Conservation (phyloP, 1,284 basidiomycete genomes). For the Ceratobasidium sp. region DNA sequence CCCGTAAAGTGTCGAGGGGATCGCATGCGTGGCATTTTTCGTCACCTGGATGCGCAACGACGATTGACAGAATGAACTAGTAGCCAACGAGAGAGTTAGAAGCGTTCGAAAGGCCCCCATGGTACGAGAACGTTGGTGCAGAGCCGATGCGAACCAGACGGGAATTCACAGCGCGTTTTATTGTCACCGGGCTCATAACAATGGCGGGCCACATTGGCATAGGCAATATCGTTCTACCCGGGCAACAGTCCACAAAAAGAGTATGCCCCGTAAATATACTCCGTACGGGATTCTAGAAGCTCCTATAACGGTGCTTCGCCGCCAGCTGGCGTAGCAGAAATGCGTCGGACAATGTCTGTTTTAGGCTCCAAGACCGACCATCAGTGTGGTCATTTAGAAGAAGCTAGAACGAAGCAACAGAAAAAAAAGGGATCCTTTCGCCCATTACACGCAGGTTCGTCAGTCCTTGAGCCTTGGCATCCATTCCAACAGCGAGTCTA, state of each 20-base stretch:
- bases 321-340: not conserved
- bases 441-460: not conserved
- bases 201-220: not conserved
- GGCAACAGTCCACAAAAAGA: conserved; percentile 19
- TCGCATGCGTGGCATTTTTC: conserved; percentile 42
- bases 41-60: conserved; percentile 39
- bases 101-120: conserved; percentile 6
- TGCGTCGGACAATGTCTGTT: conserved; percentile 22
- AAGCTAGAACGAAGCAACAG: conserved; percentile 9
- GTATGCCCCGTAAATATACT: conserved; percentile 4
- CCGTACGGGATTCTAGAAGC: conserved; percentile 7
- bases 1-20: conserved; percentile 47
- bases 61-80: conserved; percentile 31
- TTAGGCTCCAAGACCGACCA: conserved; percentile 18
- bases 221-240: not conserved
- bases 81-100: conserved; percentile 19
- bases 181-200: not conserved
- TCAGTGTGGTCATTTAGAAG: not conserved
- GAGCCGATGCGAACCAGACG: not conserved
- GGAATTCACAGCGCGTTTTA: conserved; percentile 20
- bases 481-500: not conserved
- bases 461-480: not conserved
- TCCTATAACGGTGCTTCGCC: conserved; percentile 2
- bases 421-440: not conserved
- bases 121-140: not conserved